Evolutionary conservation across 78 protist genomes (phyloP), one percentile per base, ranked within the genome.

Genomic region (Monosiga brevicollis): DNA sequence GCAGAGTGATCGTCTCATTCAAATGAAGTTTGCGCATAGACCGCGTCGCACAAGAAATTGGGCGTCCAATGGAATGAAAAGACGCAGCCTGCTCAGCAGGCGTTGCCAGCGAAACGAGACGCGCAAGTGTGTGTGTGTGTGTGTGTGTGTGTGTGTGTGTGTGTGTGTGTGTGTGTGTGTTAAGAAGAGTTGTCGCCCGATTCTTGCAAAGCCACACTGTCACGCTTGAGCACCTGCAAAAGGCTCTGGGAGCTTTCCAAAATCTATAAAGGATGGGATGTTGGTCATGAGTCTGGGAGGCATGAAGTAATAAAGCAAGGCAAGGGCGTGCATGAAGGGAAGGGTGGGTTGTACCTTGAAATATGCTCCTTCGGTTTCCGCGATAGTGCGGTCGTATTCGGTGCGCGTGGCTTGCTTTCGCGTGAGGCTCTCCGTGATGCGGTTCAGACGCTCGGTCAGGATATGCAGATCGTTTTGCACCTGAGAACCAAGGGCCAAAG

Each of bases 161-260:
- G 62, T 49, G 62, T 49, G 62, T 49, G 62, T 49, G 15, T 49
- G 62, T 49, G 62, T 15, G 62, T 49, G 62, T 15, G 62, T 49
- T 49, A 15, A 20, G 62, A 15, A 49, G 62, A 6, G 62, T 6
- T 15, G 62, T 49, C 15, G 6, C 62, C 6, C 15, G 29, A 20
- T 15, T 49, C 62, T 15, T 49, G 29, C 62, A 49, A 15, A 6
- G 62, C 62, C 15, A 43, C 70, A 15, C 54, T 20, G 75, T 90
- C 93, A 1, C 91, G 80, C 73, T 87, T 87, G 62, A 90, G 82
- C 82, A 87, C 89, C 39, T 76, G 79, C 73, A 90, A 89, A n/a
- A 90, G 88, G 0, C 88, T 81, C 39, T 88, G 90, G 41, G 88
- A 80, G 76, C 41, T 10, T 37, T 90, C 93, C 29, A 90, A 29